A percentile compares a stretch with the other conserved stretches of the same genome.
These are phyloP conservation scores for Botrytis galanthina DNA, from an alignment of 2,329 filamentous ascomycete genomes.

Conservation along the genomic window DNA sequence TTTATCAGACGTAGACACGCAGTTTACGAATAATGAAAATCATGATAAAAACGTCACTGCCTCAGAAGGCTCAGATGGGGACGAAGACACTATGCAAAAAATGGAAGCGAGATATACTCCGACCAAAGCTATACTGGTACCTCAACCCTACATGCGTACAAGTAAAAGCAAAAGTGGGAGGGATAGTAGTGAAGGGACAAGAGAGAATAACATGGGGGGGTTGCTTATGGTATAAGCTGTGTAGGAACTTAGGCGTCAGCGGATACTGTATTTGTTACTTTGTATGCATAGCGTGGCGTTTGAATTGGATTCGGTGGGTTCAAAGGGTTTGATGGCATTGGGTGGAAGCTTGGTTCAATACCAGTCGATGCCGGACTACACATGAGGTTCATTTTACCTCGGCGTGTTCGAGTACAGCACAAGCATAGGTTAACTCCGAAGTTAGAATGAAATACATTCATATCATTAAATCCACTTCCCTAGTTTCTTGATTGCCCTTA, in stretches of 20 bases:
- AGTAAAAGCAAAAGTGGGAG: slow-evolving; percentile 2
- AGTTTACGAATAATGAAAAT: neutral
- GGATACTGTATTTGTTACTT: slow-evolving; percentile 1
- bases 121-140: slow-evolving; percentile 3
- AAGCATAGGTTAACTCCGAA: neutral
- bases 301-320: neutral
- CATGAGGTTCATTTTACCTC: neutral
- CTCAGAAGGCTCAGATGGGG: slow-evolving; percentile 1
- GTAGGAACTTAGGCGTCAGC: neutral
- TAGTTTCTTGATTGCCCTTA: neutral
- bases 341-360: neutral
- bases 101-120: neutral
- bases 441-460: neutral
- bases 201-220: neutral
- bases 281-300: slow-evolving; percentile 15
- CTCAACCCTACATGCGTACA: neutral
- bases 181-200: neutral
- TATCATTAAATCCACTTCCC: neutral
- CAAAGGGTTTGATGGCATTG: neutral
- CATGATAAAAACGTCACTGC: neutral
- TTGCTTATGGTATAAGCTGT: slow-evolving; percentile 6
- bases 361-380: neutral
- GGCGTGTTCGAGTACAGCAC: neutral
- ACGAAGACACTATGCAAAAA: neutral
- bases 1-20: neutral